A percentile compares a stretch with the other conserved stretches of the same genome.
These are phyloP conservation scores for Middelhovenomyces tepae DNA, from an alignment of 805 yeast species.

Conservation along the genomic window DNA sequence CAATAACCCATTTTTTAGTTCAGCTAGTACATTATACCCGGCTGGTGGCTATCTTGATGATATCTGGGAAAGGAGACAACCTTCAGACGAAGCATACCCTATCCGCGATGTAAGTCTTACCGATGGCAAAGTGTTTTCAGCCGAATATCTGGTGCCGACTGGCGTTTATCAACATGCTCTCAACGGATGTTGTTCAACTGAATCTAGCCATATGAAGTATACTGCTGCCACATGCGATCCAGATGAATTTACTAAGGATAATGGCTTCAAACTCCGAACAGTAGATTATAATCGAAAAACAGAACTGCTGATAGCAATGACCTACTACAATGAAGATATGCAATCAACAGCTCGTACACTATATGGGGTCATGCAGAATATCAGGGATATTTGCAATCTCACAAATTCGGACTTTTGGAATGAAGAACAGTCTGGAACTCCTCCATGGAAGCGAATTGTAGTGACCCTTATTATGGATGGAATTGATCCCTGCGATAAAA, in stretches of 20 bases:
- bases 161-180: conserved; percentile 33
- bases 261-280: conserved; percentile 49
- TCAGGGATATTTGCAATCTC: conserved; percentile 48
- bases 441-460: conserved; percentile 57
- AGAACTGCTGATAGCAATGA: conserved; percentile 52
- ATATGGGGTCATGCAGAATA: conserved; percentile 58
- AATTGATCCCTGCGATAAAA: conserved; percentile 53
- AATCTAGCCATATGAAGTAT: conserved; percentile 53
- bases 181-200: conserved; percentile 36
- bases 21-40: no score
- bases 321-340: conserved; percentile 64
- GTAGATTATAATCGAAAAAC: conserved; percentile 50
- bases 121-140: conserved; percentile 27
- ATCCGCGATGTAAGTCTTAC: conserved; percentile 32
- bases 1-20: no score
- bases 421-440: conserved; percentile 47
- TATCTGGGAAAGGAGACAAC: no score
- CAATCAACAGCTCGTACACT: conserved; percentile 50
- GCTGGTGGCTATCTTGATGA: no score
- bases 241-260: conserved; percentile 44
- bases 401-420: conserved; percentile 38
- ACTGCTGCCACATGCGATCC: conserved; percentile 66
- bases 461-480: conserved; percentile 60
- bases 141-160: conserved; percentile 33
- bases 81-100: conserved; percentile 11